Evolutionary conservation across 495 filamentous ascomycete genomes (phyloP).

Genomic region (Podospora appendiculata): DNA sequence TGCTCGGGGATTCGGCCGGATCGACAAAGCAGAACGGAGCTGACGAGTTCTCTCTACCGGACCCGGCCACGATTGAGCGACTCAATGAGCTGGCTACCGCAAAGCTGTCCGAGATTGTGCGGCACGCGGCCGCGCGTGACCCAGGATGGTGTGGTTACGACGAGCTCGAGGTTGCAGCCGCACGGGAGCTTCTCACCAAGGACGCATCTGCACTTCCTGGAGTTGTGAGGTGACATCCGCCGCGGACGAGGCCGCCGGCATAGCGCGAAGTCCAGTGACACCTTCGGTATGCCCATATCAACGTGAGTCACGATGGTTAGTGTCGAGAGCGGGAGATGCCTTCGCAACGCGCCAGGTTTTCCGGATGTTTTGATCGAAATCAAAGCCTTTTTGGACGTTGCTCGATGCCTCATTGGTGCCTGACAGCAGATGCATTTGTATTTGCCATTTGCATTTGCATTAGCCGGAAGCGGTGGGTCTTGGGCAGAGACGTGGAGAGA

Average conservation of each 20-base stretch:
- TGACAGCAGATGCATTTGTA: background rate
- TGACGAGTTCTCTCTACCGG: slow-evolving; percentile 35
- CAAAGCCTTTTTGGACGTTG: slow-evolving; percentile 1
- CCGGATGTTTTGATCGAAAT: slow-evolving; percentile 2
- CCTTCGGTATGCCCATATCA: slow-evolving; percentile 12
- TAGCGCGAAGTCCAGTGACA: slow-evolving; percentile 18
- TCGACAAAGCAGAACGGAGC: slow-evolving; percentile 24
- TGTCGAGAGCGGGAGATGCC: background rate
- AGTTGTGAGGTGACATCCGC: slow-evolving; percentile 25
- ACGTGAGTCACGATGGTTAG: slow-evolving; percentile 19
- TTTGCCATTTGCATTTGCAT: slow-evolving; percentile 5
- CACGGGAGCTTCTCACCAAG: slow-evolving; percentile 59
- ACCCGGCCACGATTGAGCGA: slow-evolving; percentile 48
- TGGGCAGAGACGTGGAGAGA: slow-evolving; percentile 21
- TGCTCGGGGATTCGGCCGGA: slow-evolving; percentile 28
- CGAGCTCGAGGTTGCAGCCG: slow-evolving; percentile 67
- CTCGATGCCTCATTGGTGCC: slow-evolving; percentile 16
- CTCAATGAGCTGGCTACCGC: slow-evolving; percentile 66
- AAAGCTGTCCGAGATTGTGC: slow-evolving; percentile 69
- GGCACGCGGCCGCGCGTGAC: slow-evolving; percentile 49
- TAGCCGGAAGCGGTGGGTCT: slow-evolving; percentile 23
- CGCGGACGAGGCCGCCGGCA: slow-evolving; percentile 4
- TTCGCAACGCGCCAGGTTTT: background rate
- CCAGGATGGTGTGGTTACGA: slow-evolving; percentile 66
- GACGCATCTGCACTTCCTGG: slow-evolving; percentile 16